phyloP scores from a whole-genome alignment of 2,329 filamentous ascomycete species.

The Sordariomycetes sp. region DNA sequence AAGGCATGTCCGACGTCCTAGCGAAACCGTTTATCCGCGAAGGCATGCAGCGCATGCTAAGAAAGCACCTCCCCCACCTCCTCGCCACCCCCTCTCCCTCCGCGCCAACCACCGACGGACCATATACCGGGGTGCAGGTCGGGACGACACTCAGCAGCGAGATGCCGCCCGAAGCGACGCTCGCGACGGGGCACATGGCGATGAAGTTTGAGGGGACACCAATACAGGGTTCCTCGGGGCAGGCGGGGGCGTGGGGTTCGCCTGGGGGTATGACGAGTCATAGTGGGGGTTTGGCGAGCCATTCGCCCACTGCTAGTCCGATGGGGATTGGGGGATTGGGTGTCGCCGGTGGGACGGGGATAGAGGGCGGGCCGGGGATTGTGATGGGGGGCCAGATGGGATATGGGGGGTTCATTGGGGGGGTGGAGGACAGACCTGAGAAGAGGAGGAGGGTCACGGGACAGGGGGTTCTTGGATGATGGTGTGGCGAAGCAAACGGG shows the following conservation, averaged over 20 bases:
- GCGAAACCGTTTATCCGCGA: conserved; percentile 94
- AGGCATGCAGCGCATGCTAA: conserved; percentile 71
- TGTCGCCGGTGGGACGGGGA: too few species aligned
- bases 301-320: conserved; percentile 1
- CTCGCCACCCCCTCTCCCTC: conserved; percentile 23
- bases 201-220: conserved; percentile 3
- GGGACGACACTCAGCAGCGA: background rate
- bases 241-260: background rate
- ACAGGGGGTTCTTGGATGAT: background rate
- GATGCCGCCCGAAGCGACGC: background rate
- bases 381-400: conserved; percentile 2
- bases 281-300: background rate
- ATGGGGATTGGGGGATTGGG: background rate
- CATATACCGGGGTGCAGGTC: background rate
- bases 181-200: background rate
- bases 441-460: conserved; percentile 3
- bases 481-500: too few species aligned
- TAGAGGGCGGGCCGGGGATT: background rate
- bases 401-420: background rate
- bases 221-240: background rate
- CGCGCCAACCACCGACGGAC: background rate
- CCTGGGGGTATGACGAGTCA: background rate
- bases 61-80: conserved; percentile 77
- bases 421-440: conserved; percentile 1
- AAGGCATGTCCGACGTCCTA: conserved; percentile 89